phyloP scores from a whole-genome alignment of 192 early-diverging fungal species.

The Gryganskiella cystojenkinii region DNA sequence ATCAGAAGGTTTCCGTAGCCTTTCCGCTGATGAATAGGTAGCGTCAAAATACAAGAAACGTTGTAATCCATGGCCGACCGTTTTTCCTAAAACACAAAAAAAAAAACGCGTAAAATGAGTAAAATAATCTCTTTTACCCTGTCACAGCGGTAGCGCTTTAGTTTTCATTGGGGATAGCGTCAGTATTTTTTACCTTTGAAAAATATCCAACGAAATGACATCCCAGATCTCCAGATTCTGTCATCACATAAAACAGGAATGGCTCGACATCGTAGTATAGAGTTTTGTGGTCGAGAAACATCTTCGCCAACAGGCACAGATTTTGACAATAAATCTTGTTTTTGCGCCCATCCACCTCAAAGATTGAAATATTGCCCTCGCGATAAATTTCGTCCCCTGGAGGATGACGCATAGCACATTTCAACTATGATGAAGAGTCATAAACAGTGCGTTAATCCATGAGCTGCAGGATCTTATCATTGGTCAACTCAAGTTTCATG shows the following conservation, averaged over 20 bases:
- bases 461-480: no score
- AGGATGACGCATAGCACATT: constrained; percentile 83
- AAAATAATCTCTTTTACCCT: not conserved
- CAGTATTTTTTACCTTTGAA: constrained; percentile 79
- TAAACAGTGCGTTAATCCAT: not conserved
- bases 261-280: constrained; percentile 98
- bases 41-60: constrained; percentile 93
- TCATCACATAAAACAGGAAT: constrained; percentile 96
- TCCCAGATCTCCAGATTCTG: constrained; percentile 78
- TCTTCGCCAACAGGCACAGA: constrained; percentile 94
- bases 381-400: constrained; percentile 99
- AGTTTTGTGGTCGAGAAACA: constrained; percentile 98
- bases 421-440: constrained; percentile 50
- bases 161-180: not conserved
- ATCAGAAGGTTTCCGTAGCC: constrained; percentile 95
- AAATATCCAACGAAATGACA: constrained; percentile 98
- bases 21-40: constrained; percentile 88
- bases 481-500: no score
- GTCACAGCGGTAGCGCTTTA: not conserved
- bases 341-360: constrained; percentile 97
- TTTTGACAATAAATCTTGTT: constrained; percentile 99
- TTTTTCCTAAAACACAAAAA: constrained; percentile 75
- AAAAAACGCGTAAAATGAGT: not conserved
- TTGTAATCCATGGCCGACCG: constrained; percentile 85
- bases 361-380: constrained; percentile 87